Conservation (phyloP, 495 filamentous ascomycete genomes). For the Penicillium canariense region DNA sequence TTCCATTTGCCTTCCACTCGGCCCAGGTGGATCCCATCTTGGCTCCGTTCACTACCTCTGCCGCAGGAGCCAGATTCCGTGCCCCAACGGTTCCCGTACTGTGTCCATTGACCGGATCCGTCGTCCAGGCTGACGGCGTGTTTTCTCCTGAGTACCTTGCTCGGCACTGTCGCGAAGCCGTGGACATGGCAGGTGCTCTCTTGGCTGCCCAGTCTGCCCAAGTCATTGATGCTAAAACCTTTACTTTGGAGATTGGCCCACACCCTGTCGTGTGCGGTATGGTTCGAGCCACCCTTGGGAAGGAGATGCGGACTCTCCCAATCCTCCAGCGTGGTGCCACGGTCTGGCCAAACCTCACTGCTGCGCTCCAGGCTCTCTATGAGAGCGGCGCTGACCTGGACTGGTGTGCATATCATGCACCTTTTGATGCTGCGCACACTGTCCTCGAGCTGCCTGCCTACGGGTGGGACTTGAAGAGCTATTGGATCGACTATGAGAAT, state of each 20-base stretch:
- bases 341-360: background rate
- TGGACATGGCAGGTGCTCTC: conserved; percentile 3
- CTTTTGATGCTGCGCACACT: conserved; percentile 49
- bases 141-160: conserved; percentile 28
- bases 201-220: background rate
- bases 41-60: background rate
- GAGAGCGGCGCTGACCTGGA: conserved; percentile 53
- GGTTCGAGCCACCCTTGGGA: background rate
- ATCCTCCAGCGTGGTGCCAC: background rate
- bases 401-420: conserved; percentile 67
- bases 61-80: conserved; percentile 29
- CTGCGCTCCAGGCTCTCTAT: conserved; percentile 22
- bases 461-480: conserved; percentile 37
- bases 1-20: conserved; percentile 1
- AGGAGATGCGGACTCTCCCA: background rate
- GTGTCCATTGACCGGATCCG: conserved; percentile 22
- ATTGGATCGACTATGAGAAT: conserved; percentile 39
- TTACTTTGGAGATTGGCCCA: background rate
- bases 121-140: conserved; percentile 10
- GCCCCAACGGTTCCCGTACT: conserved; percentile 25
- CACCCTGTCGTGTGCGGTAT: background rate
- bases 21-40: conserved; percentile 3
- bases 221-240: background rate
- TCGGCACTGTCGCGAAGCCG: conserved; percentile 24
- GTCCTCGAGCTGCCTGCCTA: conserved; percentile 65